phyloP scores from a whole-genome alignment of 768 basidiomycete species.

The Pisolithus tinctorius region DNA sequence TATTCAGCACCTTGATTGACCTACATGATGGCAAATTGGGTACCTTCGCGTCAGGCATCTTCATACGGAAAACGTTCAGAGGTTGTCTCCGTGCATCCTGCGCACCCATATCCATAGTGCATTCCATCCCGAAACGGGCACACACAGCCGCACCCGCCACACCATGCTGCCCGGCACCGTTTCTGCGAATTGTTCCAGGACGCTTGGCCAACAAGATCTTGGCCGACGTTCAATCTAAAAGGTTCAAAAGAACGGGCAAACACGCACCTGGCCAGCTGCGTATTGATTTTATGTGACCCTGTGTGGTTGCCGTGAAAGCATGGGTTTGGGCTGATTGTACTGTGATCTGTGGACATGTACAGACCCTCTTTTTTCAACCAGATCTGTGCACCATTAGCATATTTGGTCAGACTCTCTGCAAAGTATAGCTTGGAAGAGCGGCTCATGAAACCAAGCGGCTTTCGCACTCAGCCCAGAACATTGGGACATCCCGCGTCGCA shows the following conservation, averaged over 20 bases:
- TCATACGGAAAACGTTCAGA: constrained; percentile 95
- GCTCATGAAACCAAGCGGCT: constrained; percentile 89
- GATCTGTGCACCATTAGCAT: constrained; percentile 32
- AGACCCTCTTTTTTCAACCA: constrained; percentile 97
- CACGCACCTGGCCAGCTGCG: constrained; percentile 82
- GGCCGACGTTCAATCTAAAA: constrained; percentile 1
- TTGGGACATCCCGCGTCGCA: constrained; percentile 77
- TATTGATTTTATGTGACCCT: constrained; percentile 50
- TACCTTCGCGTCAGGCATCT: constrained; percentile 93
- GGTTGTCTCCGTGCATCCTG: constrained; percentile 96
- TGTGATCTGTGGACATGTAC: constrained; percentile 33
- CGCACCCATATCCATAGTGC: constrained; percentile 95
- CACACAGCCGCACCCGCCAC: constrained; percentile 98
- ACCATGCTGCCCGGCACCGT: constrained; percentile 97
- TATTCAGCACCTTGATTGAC: background rate
- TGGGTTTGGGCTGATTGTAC: constrained; percentile 1
- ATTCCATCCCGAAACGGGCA: constrained; percentile 93
- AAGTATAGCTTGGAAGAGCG: constrained; percentile 88
- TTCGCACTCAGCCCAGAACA: constrained; percentile 19
- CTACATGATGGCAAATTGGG: background rate
- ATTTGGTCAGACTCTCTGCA: constrained; percentile 84
- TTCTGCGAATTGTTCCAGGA: constrained; percentile 93
- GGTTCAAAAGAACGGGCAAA: background rate
- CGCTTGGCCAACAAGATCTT: constrained; percentile 89
- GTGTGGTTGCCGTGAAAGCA: constrained; percentile 64